Conservation (phyloP, 2,329 filamentous ascomycete genomes). For the Aaosphaeria arxii region DNA sequence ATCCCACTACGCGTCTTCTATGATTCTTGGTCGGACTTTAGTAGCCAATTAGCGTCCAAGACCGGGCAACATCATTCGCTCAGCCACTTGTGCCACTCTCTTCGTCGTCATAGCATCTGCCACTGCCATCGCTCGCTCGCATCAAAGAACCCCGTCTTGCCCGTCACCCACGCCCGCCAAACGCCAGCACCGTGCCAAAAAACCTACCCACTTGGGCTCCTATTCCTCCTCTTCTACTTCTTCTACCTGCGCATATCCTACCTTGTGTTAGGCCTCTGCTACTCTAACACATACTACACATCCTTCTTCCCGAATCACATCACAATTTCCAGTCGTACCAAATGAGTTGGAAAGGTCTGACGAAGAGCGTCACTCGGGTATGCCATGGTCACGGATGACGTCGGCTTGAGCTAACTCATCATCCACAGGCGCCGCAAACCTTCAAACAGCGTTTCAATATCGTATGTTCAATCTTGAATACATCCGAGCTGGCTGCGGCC, state of each 20-base stretch:
- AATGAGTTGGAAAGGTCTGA: conserved; percentile 98
- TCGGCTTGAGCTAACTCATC: conserved; percentile 18
- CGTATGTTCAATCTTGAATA: conserved; percentile 30
- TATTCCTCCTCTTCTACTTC: conserved; percentile 2
- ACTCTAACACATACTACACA: not conserved
- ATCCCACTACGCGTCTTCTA: too few species aligned
- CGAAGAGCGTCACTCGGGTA: conserved; percentile 85
- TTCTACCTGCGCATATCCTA: conserved; percentile 2
- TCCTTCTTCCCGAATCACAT: not conserved
- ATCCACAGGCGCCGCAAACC: conserved; percentile 73
- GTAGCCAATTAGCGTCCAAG: too few species aligned
- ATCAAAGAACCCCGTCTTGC: too few species aligned
- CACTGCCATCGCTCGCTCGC: too few species aligned
- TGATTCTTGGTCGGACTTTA: too few species aligned
- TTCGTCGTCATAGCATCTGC: too few species aligned
- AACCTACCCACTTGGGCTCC: conserved; percentile 7
- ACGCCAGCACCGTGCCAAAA: conserved; percentile 5
- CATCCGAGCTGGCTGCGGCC: conserved; percentile 9
- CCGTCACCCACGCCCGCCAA: conserved; percentile 2
- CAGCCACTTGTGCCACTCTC: too few species aligned
- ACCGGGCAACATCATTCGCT: too few species aligned
- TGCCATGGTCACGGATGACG: conserved; percentile 28
- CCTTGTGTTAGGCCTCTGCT: conserved; percentile 1
- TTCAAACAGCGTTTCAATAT: conserved; percentile 92
- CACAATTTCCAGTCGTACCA: conserved; percentile 9